A percentile compares a stretch with the other conserved stretches of the same genome.
Evolutionary conservation across 2,329 filamentous ascomycete species (phyloP).

Genomic region (Aureobasidium melanogenum): DNA sequence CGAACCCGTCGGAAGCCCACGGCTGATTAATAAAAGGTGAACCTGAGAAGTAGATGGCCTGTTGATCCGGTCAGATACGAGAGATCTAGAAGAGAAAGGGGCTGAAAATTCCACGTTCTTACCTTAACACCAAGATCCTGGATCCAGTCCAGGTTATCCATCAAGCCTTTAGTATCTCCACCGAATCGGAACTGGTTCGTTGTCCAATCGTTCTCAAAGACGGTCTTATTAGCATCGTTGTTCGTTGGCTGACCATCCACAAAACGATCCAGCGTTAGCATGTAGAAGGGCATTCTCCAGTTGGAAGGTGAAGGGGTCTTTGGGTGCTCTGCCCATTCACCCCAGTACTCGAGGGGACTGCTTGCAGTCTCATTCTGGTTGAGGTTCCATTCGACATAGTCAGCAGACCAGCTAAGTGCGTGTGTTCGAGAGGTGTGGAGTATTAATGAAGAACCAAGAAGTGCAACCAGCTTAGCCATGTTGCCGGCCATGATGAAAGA

Average conservation of each 20-base stretch:
- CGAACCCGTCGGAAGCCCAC: slow-evolving; percentile 54
- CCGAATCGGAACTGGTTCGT: slow-evolving; percentile 55
- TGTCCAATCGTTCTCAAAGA: slow-evolving; percentile 51
- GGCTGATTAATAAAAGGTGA: slow-evolving; percentile 55
- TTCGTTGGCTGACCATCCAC: slow-evolving; percentile 57
- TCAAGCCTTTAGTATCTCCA: slow-evolving; percentile 49
- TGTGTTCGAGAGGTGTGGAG: neutral
- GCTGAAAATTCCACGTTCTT: no score
- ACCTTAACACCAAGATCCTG: slow-evolving; percentile 56
- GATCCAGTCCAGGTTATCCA: slow-evolving; percentile 54
- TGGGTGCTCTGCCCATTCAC: slow-evolving; percentile 44
- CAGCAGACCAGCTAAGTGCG: neutral
- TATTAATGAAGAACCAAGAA: neutral
- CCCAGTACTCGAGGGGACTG: slow-evolving; percentile 49
- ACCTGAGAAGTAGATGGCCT: slow-evolving; percentile 49
- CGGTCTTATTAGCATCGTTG: slow-evolving; percentile 53
- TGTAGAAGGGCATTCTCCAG: slow-evolving; percentile 60
- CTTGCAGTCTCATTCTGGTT: slow-evolving; percentile 50
- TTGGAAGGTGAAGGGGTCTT: slow-evolving; percentile 49
- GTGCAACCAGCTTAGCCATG: neutral
- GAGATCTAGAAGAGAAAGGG: neutral
- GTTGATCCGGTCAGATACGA: neutral
- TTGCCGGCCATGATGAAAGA: neutral
- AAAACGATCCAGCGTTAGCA: slow-evolving; percentile 54
- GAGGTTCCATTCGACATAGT: slow-evolving; percentile 35